These are phyloP conservation scores for Saturnispora diversa DNA, from an alignment of 805 yeast species.

Conservation along the genomic window DNA sequence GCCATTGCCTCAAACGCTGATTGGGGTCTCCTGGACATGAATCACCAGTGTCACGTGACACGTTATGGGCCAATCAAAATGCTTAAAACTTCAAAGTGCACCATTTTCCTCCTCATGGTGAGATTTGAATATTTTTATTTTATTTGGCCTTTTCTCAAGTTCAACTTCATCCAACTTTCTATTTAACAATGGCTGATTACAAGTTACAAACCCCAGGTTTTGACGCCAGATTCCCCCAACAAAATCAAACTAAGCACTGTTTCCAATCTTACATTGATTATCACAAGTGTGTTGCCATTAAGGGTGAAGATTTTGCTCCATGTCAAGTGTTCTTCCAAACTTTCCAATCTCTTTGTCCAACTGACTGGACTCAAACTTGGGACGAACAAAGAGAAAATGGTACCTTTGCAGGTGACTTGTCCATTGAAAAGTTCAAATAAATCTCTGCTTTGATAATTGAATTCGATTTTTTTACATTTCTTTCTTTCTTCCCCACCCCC, in stretches of 20 bases:
- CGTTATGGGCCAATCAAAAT: background rate
- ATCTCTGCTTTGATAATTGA: background rate
- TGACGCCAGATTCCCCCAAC: constrained; percentile 94
- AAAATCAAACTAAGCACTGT: constrained; percentile 97
- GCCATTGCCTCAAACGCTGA: constrained; percentile 1
- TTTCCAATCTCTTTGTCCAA: constrained; percentile 78
- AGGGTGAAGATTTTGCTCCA: constrained; percentile 98
- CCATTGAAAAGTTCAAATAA: constrained; percentile 28
- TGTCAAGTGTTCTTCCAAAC: constrained; percentile 92
- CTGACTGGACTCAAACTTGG: constrained; percentile 82
- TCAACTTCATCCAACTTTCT: background rate
- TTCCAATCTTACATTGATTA: constrained; percentile 97
- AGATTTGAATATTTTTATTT: background rate
- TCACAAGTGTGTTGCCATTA: constrained; percentile 92
- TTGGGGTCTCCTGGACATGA: background rate
- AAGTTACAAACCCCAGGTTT: constrained; percentile 61
- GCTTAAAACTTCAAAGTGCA: background rate
- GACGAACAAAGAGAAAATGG: constrained; percentile 65
- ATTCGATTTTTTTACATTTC: background rate
- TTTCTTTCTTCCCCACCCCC: too few species aligned
- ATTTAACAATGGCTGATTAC: constrained; percentile 31
- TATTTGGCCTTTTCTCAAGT: too few species aligned
- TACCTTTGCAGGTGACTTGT: constrained; percentile 34
- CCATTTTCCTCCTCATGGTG: background rate
- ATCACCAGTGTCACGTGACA: background rate